Percentiles rank a stretch among this genome's conserved stretches.
These are phyloP conservation scores for Aeminium ludgeri DNA, from an alignment of 495 filamentous ascomycete genomes.

Conservation along the genomic window DNA sequence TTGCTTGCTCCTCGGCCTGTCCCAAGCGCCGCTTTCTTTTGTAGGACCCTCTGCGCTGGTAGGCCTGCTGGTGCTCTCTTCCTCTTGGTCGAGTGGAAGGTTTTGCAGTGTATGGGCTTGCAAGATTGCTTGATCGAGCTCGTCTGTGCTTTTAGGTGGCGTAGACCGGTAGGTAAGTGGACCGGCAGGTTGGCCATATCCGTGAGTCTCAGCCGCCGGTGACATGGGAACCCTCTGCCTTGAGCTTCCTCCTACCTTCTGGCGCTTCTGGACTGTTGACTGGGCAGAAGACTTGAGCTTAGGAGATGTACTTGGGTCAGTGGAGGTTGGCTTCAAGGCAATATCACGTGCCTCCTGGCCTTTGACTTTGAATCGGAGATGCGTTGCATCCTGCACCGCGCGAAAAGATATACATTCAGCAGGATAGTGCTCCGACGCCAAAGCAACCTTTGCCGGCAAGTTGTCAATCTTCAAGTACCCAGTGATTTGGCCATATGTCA, in stretches of 20 bases:
- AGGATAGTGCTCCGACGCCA: conserved; percentile 68
- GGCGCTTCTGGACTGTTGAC: neutral
- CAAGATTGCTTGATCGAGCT: conserved; percentile 41
- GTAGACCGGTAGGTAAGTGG: too few species aligned
- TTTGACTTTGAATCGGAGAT: conserved; percentile 35
- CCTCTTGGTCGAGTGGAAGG: conserved; percentile 27
- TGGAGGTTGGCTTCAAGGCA: conserved; percentile 1
- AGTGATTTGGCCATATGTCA: conserved; percentile 51
- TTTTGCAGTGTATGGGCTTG: conserved; percentile 37
- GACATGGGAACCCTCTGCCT: too few species aligned
- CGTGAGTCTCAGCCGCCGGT: neutral
- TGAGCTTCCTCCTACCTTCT: too few species aligned
- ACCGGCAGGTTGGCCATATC: neutral
- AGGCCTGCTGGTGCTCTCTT: conserved; percentile 10
- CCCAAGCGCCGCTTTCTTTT: neutral
- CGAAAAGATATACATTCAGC: conserved; percentile 57
- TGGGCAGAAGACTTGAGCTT: conserved; percentile 16
- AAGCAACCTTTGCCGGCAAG: conserved; percentile 33
- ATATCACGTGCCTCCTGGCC: conserved; percentile 2
- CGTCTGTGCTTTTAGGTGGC: conserved; percentile 26
- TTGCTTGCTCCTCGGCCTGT: conserved; percentile 18
- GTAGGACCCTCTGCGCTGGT: conserved; percentile 11
- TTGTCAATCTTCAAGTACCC: conserved; percentile 35
- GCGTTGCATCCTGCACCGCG: conserved; percentile 38
- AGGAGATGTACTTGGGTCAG: conserved; percentile 11